These are phyloP conservation scores for Russula olivacea DNA, from an alignment of 768 basidiomycete genomes.

Conservation along the genomic window DNA sequence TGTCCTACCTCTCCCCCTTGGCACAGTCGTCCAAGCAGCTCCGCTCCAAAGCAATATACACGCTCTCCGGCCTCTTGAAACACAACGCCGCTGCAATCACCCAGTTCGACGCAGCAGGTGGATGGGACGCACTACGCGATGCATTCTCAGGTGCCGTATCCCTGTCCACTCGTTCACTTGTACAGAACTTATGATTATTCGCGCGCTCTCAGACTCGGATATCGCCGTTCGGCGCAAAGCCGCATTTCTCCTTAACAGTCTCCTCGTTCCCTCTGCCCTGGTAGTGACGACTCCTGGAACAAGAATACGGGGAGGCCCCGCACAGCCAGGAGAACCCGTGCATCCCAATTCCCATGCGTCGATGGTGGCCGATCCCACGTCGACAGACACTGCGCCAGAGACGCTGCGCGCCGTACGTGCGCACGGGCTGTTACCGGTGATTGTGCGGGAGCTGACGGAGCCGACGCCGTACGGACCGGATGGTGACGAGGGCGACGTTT, in stretches of 20 bases:
- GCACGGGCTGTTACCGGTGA: conserved; percentile 42
- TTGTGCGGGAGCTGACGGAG: conserved; percentile 47
- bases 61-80: conserved; percentile 71
- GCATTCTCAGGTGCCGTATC: conserved; percentile 52
- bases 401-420: conserved; percentile 46
- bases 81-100: conserved; percentile 66
- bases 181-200: background rate
- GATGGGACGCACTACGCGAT: conserved; percentile 57
- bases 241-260: conserved; percentile 66
- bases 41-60: conserved; percentile 78
- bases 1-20: conserved; percentile 54
- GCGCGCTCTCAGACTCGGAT: conserved; percentile 58
- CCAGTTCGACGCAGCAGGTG: conserved; percentile 45
- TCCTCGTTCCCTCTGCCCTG: conserved; percentile 49
- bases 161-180: background rate
- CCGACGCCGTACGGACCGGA: conserved; percentile 63
- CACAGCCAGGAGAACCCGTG: conserved; percentile 34
- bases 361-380: conserved; percentile 50
- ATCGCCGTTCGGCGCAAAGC: conserved; percentile 72
- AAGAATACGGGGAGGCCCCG: conserved; percentile 25
- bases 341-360: conserved; percentile 71
- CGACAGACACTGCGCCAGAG: conserved; percentile 44
- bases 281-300: background rate
- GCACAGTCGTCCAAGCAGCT: conserved; percentile 43
- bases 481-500: conserved; percentile 56